Base-by-base conservation (phyloP, 148 eudicot genomes). In the Selenicereus undatus region DNA sequence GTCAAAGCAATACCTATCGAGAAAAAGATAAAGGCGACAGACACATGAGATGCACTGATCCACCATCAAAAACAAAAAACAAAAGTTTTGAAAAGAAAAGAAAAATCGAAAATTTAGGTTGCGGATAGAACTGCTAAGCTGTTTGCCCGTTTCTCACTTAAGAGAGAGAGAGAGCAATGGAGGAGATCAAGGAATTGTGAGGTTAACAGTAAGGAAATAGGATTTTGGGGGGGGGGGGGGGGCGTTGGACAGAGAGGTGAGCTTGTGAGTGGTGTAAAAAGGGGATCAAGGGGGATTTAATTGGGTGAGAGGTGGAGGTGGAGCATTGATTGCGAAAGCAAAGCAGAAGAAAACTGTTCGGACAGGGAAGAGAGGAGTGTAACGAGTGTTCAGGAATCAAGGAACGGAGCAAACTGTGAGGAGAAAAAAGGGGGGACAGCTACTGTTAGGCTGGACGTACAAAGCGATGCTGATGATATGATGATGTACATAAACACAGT, bases 241-340 rank as follows among this genome's bases (percentile, higher is more conserved):
- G 30, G 51, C 35, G 79, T 16, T 30, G 20, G 56, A 21, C 58
- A 35, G 24, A 52, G 69, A 80, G 30, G 52, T 1, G 52, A 48
- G 13, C 14, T 48, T 48, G 14, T 48, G 52, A 48, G 52, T 48
- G 52, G 52, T 4, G 52, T 10, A 5, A 48, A 71, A 13, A 36
- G 17, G 65, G 64, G 20, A 16, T 9, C 73, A 35, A 26, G 60
- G 74, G 45, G 81, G 24, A 80, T 22, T 74, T 9, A 62, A 48
- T 48, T 48, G 52, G 79, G 77, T 12, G 52, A 54, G 85, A 71
- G 78, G 76, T 64, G 58, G 71, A 68, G 66, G 69, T 76, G 85
- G 82, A 32, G 88, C 86, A 86, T 86, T 86, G 86, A 86, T 81
- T 81, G 84, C 66, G 76, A 81, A 75, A 81, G 84, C 82, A 80